Conservation (phyloP, 345 rosid genomes). For the Linum tenue region DNA sequence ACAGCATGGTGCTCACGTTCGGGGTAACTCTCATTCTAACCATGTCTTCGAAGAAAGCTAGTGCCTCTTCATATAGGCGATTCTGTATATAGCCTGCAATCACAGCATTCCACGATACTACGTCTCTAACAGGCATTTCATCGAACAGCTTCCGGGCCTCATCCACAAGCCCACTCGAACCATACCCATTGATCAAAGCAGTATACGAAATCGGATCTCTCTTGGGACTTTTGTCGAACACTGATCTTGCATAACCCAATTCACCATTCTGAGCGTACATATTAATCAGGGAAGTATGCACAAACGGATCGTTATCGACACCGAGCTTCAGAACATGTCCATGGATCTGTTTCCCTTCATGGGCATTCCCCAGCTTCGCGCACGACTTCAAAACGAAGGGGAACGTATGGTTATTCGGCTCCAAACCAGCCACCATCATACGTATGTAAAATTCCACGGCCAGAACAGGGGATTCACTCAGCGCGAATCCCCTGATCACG, state of each 20-base stretch:
- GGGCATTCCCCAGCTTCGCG: constrained; percentile 24
- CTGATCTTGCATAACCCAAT: constrained; percentile 32
- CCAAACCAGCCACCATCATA: constrained; percentile 40
- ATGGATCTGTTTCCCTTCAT: constrained; percentile 45
- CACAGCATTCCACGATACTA: constrained; percentile 51
- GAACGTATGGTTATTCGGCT: constrained; percentile 49
- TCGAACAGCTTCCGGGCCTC: constrained; percentile 44
- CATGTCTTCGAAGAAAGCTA: constrained; percentile 48
- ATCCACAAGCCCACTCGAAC: constrained; percentile 24
- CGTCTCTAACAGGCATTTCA: constrained; percentile 48
- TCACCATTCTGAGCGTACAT: constrained; percentile 47
- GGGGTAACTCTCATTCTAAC: constrained; percentile 30
- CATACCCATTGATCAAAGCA: constrained; percentile 46
- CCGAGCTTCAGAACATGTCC: constrained; percentile 51
- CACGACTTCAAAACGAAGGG: constrained; percentile 63
- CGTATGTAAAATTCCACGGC: constrained; percentile 33
- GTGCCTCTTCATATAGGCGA: constrained; percentile 41
- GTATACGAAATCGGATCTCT: constrained; percentile 57
- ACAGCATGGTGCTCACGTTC: constrained; percentile 53
- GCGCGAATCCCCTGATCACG: constrained; percentile 43
- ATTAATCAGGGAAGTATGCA: constrained; percentile 53
- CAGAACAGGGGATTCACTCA: constrained; percentile 34
- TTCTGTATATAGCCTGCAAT: constrained; percentile 38
- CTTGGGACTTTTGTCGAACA: constrained; percentile 41
- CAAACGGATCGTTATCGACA: constrained; percentile 39